Conservation (phyloP, 2,329 filamentous ascomycete genomes). For the Colletotrichum sp. region DNA sequence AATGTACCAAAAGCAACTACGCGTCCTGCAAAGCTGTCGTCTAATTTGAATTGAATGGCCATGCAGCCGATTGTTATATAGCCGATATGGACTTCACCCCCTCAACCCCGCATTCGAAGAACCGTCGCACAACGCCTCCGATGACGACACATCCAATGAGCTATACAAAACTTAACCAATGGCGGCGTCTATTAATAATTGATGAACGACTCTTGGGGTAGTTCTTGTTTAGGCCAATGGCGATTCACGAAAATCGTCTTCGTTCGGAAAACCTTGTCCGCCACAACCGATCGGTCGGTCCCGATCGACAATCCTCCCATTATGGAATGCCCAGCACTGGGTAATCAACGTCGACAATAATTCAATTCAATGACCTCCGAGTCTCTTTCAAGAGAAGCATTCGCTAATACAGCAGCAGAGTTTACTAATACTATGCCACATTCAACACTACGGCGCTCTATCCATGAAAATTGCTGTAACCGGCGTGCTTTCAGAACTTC, state of each 20-base stretch:
- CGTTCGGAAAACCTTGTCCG: neutral
- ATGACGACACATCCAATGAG: neutral
- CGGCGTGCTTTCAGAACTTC: neutral
- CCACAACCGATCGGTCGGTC: neutral
- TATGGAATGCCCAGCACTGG: neutral
- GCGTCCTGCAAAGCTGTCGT: neutral
- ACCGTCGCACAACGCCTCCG: neutral
- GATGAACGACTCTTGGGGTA: neutral
- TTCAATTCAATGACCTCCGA: neutral
- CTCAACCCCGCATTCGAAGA: neutral
- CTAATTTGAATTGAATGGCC: neutral
- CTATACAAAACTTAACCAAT: neutral
- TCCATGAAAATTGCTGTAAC: rapidly evolving
- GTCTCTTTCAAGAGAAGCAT: rapidly evolving
- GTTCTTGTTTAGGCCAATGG: neutral
- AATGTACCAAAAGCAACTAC: too few relatives aligned
- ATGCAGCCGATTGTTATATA: neutral
- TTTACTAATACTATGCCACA: neutral
- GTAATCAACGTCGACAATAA: neutral
- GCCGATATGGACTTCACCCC: neutral
- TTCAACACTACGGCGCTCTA: neutral
- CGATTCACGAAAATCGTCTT: neutral
- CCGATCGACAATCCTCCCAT: neutral
- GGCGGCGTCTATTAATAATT: neutral
- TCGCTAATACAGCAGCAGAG: neutral